Evolutionary conservation across 140 eudicot species (phyloP).

Genomic region (Stevia rebaudiana): DNA sequence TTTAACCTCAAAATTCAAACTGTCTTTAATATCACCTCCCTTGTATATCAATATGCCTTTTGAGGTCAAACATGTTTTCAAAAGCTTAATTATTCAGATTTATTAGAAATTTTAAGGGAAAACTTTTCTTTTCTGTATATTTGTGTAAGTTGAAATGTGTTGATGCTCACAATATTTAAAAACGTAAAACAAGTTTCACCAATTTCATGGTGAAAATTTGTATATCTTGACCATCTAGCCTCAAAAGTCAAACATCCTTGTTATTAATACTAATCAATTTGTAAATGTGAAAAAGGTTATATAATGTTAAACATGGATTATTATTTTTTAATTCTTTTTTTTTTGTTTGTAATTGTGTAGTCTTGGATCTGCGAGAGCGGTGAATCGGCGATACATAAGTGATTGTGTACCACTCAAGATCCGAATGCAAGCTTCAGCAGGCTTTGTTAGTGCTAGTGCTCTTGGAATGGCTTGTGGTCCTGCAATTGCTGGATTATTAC

Average conservation of each 20-base stretch:
- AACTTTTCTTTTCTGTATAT: neutral
- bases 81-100: neutral
- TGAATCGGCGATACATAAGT: constrained; percentile 85
- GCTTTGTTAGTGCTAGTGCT: constrained; percentile 98
- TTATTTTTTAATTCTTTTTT: neutral
- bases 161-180: neutral
- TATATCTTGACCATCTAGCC: neutral
- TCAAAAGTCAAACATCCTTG: neutral
- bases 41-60: too few species aligned
- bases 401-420: constrained; percentile 86
- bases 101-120: neutral
- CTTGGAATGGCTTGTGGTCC: constrained; percentile 99
- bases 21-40: neutral
- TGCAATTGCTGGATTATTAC: constrained; percentile 83
- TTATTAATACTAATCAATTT: neutral
- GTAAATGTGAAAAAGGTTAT: neutral
- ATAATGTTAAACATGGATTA: neutral
- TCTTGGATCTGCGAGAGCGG: constrained; percentile 97
- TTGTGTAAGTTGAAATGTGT: neutral
- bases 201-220: neutral
- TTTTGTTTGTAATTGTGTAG: constrained; percentile 36
- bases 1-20: neutral
- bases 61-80: neutral
- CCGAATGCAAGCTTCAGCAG: constrained; percentile 96
- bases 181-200: neutral